Base-by-base conservation (phyloP, 345 rosid species). In the Conringia planisiliqua region DNA sequence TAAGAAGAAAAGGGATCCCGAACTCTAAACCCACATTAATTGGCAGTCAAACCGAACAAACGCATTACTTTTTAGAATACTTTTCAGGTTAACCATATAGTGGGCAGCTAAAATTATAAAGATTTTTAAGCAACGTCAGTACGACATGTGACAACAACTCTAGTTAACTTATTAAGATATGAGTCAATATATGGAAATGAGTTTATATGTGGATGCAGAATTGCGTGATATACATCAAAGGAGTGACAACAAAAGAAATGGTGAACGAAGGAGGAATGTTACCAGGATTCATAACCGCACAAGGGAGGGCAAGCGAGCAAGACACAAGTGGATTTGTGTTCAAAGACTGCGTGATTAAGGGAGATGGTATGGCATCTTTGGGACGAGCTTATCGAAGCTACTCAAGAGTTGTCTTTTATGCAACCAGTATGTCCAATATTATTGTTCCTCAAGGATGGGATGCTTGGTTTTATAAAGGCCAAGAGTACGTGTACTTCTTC, bases 361-460 rank as follows among this genome's bases (percentile, higher is more conserved):
- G 86, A 32, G 24, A 51, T 10, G 85, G 85, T 12, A 62, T 32
- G 3, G 46, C 78, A 8, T 72, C 17, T 4, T 59, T 85, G 2
- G 90, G 90, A 44, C 79, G 88, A 73, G 87, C 87, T 2, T 83
- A 77, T 7, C 18, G 75, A 50, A 7, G 5, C 13, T 74, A 73
- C 33, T 83, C 88, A 2, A 80, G 82, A 30, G 85, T 82, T 4
- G 10, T 83, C 35, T 80, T 87, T 52, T 48, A 80, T n/a, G 10
- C 8, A 51, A 42, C 85, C 6, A 2, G 13, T 16, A 56, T 87
- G 68, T 47, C 68, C 0, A 14, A 38, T 20, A 24, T 61, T 7
- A 36, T 83, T 3, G 56, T 50, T 68, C 86, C 79, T 7, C 20
- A 46, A 51, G 90, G 88, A 26, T 87, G 91, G 91, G 22, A 32